Evolutionary conservation across 2,329 filamentous ascomycete genomes (phyloP), one percentile per base, ranked within the genome.

Genomic region (Paracorniculantispora psalliotae): DNA sequence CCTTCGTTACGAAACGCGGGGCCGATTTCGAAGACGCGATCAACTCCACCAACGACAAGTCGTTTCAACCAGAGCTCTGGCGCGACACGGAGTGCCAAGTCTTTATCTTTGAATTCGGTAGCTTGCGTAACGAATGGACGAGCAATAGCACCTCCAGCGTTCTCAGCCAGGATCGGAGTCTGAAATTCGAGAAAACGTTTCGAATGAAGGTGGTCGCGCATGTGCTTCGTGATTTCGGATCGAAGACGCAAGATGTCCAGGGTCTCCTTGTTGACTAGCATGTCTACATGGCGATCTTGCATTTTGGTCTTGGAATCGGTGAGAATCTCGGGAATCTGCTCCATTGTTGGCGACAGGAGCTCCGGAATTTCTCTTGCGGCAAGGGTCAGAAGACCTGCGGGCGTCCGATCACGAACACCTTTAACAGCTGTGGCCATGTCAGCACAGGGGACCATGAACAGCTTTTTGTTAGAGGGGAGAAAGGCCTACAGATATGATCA

Each of bases 41-140:
- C 89, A 62, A 97, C 86, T 2, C 92, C 93, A 52, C 92, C 93
- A 19, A 97, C 83, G 1, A 97, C 85, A 48, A 99, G 79, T 9
- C 94, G 84, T 77, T 99, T 99, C 44, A 99, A 82, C 88, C 92
- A 97, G 37, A 99, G 78, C 74, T 99, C 94, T 0, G 94, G 94
- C 3, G 94, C 94, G 66, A 99, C 93, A 51, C 94, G 84, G 35
- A 99, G 79, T 23, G 89, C 84, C 37, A 99, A 77, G 57, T 85
- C 80, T 61, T 84, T 87, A 43, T 87, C 82, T 2, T 85, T 79
- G 61, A 96, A 87, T 68, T 92, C 91, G 0, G 88, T 90, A 9
- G 91, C 87, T 47, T 79, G 76, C 0, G 92, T 97, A 64, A 87
- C 80, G 71, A 99, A 99, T 0, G 94, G 91, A 51, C 90, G 86